A percentile compares a stretch with the other conserved stretches of the same genome.
These are phyloP conservation scores for Amanita muscaria DNA, from an alignment of 768 basidiomycete genomes.

Conservation along the genomic window DNA sequence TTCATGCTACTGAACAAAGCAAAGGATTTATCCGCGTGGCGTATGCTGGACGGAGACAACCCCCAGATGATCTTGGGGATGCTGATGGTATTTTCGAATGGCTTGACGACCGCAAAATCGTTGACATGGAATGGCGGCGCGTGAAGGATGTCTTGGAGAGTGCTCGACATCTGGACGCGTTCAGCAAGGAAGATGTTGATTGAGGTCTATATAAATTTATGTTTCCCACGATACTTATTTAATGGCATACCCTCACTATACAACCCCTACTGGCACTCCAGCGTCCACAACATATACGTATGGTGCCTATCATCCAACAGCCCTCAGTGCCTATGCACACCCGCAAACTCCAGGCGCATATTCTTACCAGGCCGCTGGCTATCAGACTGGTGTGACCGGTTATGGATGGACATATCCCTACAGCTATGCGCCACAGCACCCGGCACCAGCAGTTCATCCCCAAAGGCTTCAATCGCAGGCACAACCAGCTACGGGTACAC, in stretches of 20 bases:
- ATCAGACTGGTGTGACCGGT: conserved; percentile 58
- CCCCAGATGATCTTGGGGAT: conserved; percentile 59
- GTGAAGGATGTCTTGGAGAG: conserved; percentile 68
- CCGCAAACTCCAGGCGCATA: conserved; percentile 41
- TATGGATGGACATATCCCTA: conserved; percentile 73
- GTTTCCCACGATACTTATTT: background rate
- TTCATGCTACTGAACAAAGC: conserved; percentile 30
- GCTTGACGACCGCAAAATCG: conserved; percentile 62
- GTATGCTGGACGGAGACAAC: conserved; percentile 41
- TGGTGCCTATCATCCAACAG: conserved; percentile 46
- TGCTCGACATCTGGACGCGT: conserved; percentile 54
- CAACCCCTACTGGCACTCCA: no score
- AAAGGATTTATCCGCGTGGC: conserved; percentile 51
- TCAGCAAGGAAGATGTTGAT: conserved; percentile 31
- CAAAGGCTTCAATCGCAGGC: conserved; percentile 21
- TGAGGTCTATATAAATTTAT: background rate
- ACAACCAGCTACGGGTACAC: conserved; percentile 19
- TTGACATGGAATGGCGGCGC: conserved; percentile 62
- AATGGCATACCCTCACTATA: background rate
- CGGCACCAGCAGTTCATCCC: conserved; percentile 17
- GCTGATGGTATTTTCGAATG: conserved; percentile 79
- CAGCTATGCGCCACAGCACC: conserved; percentile 42
- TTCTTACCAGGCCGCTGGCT: conserved; percentile 39
- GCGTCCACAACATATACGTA: conserved; percentile 52
- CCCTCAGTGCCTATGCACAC: conserved; percentile 28